Conservation (phyloP, 2,329 filamentous ascomycete genomes). For the Ceratocystis diversiconidia region DNA sequence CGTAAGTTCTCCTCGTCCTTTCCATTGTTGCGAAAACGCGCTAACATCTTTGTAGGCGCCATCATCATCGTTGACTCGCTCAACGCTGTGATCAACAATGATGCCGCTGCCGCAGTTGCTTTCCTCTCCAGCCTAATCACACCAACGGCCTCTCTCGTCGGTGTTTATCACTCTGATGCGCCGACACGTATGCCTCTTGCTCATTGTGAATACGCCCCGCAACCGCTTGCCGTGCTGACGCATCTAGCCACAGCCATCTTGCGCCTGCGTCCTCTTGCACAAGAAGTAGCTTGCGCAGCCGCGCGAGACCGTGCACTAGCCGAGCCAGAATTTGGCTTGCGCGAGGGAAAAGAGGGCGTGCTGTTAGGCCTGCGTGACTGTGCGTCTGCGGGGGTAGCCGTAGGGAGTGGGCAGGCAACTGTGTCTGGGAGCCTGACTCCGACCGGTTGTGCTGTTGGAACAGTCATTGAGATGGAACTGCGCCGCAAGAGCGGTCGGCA, state of each 20-base stretch:
- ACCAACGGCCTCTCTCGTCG: constrained; percentile 57
- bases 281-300: constrained; percentile 59
- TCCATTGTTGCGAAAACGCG: not conserved
- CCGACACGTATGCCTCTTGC: constrained; percentile 37
- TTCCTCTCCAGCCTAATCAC: constrained; percentile 58
- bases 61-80: constrained; percentile 72
- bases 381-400: constrained; percentile 24
- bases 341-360: constrained; percentile 64
- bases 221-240: constrained; percentile 55
- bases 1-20: constrained; percentile 27
- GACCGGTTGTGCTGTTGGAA: not conserved
- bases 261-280: constrained; percentile 55
- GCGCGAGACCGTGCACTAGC: constrained; percentile 61
- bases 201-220: constrained; percentile 45
- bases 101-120: constrained; percentile 43
- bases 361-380: constrained; percentile 42
- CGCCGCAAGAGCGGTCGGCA: constrained; percentile 68
- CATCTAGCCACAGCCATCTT: constrained; percentile 86
- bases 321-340: constrained; percentile 65
- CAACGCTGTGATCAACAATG: constrained; percentile 45
- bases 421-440: too few species aligned
- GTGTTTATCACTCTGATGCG: constrained; percentile 71
- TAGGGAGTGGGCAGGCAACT: constrained; percentile 20
- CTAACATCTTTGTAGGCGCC: constrained; percentile 35
- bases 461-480: constrained; percentile 77